Evolutionary conservation across 164 flowering plant species (phyloP).

Genomic region (Taxillus chinensis): DNA sequence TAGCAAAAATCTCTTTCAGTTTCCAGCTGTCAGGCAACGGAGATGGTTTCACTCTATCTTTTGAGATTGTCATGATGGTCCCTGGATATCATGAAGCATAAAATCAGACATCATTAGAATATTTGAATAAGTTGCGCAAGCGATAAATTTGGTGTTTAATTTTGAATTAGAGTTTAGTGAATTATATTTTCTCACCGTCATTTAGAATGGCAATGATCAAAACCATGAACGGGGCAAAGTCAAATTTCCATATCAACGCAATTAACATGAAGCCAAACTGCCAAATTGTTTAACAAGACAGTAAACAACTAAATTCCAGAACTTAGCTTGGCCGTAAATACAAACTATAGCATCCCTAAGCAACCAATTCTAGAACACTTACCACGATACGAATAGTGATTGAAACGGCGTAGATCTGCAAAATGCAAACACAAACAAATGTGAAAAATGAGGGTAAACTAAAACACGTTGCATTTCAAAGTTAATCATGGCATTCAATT

Average conservation of each 20-base stretch:
- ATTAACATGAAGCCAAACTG: constrained; percentile 47
- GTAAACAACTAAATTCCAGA: no score
- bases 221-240: constrained; percentile 50
- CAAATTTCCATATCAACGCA: constrained; percentile 46
- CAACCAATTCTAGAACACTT: constrained; percentile 8
- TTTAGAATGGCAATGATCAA: constrained; percentile 42
- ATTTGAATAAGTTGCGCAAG: not conserved
- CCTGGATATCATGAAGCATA: constrained; percentile 12
- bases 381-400: constrained; percentile 49
- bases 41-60: constrained; percentile 49
- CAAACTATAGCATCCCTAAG: no score
- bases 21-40: constrained; percentile 56
- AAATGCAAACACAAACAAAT: not conserved
- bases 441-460: not conserved
- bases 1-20: constrained; percentile 39
- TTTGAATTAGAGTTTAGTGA: not conserved
- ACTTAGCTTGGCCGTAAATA: no score
- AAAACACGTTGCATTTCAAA: not conserved
- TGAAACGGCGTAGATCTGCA: constrained; percentile 46
- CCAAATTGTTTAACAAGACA: not conserved
- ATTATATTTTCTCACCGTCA: constrained; percentile 30
- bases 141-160: not conserved
- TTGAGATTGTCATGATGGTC: constrained; percentile 51
- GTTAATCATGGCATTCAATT: not conserved
- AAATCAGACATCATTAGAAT: not conserved